These are phyloP conservation scores for Aspergillus novoparasiticus DNA, from an alignment of 2,329 filamentous ascomycete genomes.

Conservation along the genomic window DNA sequence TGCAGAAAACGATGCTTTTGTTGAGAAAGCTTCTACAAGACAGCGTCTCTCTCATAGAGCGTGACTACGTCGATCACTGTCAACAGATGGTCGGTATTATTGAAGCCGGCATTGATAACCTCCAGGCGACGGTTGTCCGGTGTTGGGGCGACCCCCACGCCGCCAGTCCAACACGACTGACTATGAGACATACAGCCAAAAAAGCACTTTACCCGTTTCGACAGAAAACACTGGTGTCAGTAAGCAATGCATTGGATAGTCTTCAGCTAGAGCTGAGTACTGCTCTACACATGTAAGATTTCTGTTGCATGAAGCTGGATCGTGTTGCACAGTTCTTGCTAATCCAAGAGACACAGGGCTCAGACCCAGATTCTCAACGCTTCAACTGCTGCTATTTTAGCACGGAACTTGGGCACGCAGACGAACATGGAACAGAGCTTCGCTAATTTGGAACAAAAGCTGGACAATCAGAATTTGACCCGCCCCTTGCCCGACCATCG, in stretches of 20 bases:
- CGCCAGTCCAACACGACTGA: neutral
- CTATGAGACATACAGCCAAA: neutral
- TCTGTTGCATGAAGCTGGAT: too few species aligned
- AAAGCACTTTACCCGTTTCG: neutral
- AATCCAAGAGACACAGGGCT: neutral
- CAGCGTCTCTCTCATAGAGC: neutral
- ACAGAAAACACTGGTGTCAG: neutral
- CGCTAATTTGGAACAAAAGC: neutral
- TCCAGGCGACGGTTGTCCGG: neutral
- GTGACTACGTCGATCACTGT: neutral
- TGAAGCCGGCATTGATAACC: neutral
- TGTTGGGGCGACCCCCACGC: neutral
- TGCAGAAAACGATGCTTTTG: neutral
- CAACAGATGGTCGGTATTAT: neutral
- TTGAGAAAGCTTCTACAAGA: neutral
- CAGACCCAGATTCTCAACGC: neutral
- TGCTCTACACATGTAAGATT: neutral
- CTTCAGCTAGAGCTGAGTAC: neutral
- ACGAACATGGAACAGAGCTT: neutral
- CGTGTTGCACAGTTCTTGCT: too few species aligned
- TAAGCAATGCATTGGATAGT: neutral
- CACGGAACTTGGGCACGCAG: neutral
- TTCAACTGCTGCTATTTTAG: neutral
- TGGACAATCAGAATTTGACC: neutral
- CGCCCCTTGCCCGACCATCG: neutral